Evolutionary conservation across 768 basidiomycete genomes (phyloP).

Genomic region (Termitomyces sp.): DNA sequence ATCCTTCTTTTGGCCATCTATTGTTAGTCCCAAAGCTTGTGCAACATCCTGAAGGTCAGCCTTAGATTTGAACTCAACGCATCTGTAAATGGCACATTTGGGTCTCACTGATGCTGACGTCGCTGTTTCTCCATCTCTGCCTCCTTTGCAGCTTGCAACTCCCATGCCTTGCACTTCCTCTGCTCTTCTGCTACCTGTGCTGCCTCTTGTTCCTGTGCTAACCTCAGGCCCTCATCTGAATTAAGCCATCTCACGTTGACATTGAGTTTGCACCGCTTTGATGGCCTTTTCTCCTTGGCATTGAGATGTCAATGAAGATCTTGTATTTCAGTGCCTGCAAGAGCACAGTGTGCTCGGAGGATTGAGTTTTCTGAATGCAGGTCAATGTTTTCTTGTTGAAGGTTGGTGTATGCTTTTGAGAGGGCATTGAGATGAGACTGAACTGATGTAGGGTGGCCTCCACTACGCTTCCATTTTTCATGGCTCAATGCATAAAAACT

Average conservation of each 20-base stretch:
- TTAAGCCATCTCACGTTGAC: not conserved
- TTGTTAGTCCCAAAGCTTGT: not conserved
- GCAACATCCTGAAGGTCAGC: too few species aligned
- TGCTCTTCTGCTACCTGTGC: too few species aligned
- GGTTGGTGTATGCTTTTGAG: not conserved
- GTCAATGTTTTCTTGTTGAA: not conserved
- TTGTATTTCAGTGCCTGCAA: not conserved
- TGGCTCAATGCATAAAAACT: not conserved
- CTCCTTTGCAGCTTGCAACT: too few species aligned
- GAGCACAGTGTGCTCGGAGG: not conserved
- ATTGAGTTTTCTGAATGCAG: not conserved
- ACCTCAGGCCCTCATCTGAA: not conserved
- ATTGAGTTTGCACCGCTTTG: not conserved
- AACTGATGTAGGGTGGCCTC: not conserved
- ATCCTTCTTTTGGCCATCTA: not conserved
- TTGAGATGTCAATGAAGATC: not conserved
- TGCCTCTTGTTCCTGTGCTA: slow-evolving; percentile 43
- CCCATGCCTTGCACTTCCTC: too few species aligned
- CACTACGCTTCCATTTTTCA: not conserved
- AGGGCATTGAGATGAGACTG: not conserved
- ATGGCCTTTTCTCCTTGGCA: not conserved
- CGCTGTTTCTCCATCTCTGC: too few species aligned
- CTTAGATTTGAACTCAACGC: too few species aligned
- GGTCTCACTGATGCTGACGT: too few species aligned
- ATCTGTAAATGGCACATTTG: too few species aligned